A percentile compares a stretch with the other conserved stretches of the same genome.
Evolutionary conservation across 345 rosid species (phyloP).

Genomic region (Mallotus nudiflorus): DNA sequence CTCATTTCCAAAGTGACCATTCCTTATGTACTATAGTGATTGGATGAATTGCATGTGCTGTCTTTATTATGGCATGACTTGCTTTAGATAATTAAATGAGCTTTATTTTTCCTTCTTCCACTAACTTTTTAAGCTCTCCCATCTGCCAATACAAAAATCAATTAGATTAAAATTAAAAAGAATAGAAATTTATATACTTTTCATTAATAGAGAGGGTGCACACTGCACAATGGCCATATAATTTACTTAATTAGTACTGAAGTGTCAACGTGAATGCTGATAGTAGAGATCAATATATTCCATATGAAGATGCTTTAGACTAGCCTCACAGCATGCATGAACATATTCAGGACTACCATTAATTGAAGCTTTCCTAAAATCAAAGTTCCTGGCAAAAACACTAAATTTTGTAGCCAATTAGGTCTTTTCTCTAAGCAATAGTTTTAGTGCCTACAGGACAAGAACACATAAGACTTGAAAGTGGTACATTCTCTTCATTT

Average conservation of each 20-base stretch:
- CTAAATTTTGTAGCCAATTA: conserved; percentile 38
- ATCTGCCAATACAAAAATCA: no score
- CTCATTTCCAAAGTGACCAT: no score
- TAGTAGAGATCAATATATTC: conserved; percentile 27
- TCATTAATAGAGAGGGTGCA: neutral
- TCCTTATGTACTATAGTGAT: conserved; percentile 23
- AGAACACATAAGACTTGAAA: no score
- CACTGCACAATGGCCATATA: conserved; percentile 9
- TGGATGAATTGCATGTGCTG: no score
- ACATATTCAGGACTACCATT: conserved; percentile 30
- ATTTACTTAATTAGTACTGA: conserved; percentile 21
- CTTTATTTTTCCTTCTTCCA: no score
- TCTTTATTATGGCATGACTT: no score
- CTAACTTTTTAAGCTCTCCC: no score
- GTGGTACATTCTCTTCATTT: no score
- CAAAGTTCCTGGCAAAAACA: neutral
- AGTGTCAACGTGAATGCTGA: conserved; percentile 18
- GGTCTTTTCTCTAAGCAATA: conserved; percentile 28
- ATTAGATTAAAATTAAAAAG: no score
- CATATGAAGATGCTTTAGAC: conserved; percentile 18
- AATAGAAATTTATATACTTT: no score
- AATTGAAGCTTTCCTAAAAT: neutral
- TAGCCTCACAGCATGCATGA: conserved; percentile 21
- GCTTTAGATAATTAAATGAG: no score
- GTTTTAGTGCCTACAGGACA: conserved; percentile 29